phyloP scores from a whole-genome alignment of 176 grass and related monocot genomes.

The Ananas comosus region DNA sequence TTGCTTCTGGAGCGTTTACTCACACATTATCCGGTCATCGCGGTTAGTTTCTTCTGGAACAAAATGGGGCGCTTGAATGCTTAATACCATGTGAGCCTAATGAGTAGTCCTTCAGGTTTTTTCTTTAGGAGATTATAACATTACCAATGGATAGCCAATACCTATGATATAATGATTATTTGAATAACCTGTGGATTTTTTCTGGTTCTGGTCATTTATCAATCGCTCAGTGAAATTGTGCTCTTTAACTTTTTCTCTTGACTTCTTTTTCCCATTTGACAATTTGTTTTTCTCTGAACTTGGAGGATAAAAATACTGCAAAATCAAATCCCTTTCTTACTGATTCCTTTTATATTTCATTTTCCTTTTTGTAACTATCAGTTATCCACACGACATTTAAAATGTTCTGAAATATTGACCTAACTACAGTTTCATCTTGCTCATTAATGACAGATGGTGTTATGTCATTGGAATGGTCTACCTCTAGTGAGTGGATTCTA shows the following conservation, averaged over 20 bases:
- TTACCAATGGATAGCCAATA: too few species aligned
- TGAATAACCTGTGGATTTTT: background rate
- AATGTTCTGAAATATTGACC: background rate
- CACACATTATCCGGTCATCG: constrained; percentile 95
- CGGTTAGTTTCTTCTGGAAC: constrained; percentile 38
- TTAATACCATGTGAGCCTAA: background rate
- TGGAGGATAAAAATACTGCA: background rate
- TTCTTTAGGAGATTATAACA: too few species aligned
- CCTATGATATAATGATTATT: background rate
- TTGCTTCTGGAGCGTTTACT: constrained; percentile 87
- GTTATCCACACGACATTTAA: background rate
- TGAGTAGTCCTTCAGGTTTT: too few species aligned
- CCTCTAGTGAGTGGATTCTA: constrained; percentile 75
- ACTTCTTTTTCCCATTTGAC: background rate
- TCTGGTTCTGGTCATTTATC: background rate
- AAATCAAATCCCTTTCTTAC: background rate
- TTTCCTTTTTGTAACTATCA: background rate
- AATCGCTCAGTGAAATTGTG: background rate
- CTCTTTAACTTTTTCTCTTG: background rate
- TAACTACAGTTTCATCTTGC: constrained; percentile 2
- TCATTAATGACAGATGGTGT: constrained; percentile 63
- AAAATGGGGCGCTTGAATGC: background rate
- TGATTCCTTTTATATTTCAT: background rate
- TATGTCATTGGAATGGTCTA: constrained; percentile 92
- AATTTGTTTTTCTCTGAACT: background rate